Base-by-base conservation (phyloP, 306 rosid genomes). In the Arachis stenosperma region DNA sequence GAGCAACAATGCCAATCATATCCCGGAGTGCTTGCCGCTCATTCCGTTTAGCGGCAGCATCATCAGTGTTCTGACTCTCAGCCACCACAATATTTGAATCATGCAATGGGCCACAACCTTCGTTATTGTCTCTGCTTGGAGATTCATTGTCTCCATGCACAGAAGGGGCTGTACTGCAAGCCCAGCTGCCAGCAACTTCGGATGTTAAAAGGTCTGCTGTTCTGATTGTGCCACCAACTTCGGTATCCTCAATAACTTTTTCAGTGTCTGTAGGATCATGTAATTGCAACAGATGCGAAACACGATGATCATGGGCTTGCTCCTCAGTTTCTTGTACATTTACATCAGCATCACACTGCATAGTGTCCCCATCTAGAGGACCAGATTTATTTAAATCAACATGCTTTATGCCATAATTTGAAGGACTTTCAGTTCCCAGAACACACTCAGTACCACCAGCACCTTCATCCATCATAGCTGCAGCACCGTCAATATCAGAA, bases 171-270 rank as follows among this genome's bases (percentile, higher is more conserved):
- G 97, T 86, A 82, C 88, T 94, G 78, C 83, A 88, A 68, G 92
- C 96, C 97, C 96, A 94, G 88, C 97, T 94, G 70, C 96, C 97
- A 10, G 85, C 90, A 37, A 85, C 91, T 88, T 94, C 98, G 43
- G 97, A 94, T 74, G 98, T 70, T 78, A 91, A 64, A 84, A 94
- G 98, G 85, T 91, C 97, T 10, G 75, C 80, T 0, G 97, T 89
- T 82, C 89, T 79, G 75, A 91, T 78, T 50, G 85, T 54, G 74
- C 85, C 86, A 5, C 81, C 90, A 57, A 77, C 84, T 81, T 88
- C 89, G 1, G 96, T 79, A 73, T 86, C 98, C 80, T 87, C 96
- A 46, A 81, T 44, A 55, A 67, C 78, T 58, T 83, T 85, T 50
- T 75, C 69, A 75, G 78, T 82, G 58, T 85, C 90, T 12, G 9